Percentiles rank a stretch among this genome's conserved stretches.
Conservation (phyloP, 495 filamentous ascomycete species). For the Hypomontagnella submonticulosa region DNA sequence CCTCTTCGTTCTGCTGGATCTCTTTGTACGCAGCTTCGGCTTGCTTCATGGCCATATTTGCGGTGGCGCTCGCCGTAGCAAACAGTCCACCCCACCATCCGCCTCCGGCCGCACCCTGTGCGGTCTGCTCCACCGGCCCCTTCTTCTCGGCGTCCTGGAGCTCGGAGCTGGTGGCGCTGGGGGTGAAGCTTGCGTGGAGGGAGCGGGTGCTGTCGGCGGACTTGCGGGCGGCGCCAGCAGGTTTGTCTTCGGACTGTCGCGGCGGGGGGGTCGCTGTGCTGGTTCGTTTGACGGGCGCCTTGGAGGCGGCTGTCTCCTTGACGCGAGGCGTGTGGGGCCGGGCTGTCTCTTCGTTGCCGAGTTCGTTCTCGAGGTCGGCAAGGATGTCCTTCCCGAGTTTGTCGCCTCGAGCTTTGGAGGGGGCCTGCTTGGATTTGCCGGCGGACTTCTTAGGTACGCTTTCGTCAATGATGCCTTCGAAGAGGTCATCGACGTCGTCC, state of each 20-base stretch:
- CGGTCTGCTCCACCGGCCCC: constrained; percentile 50
- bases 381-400: constrained; percentile 74
- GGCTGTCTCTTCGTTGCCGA: constrained; percentile 72
- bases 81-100: constrained; percentile 95
- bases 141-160: constrained; percentile 65
- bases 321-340: constrained; percentile 86
- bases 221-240: constrained; percentile 63
- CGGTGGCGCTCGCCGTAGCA: constrained; percentile 68
- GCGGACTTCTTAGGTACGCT: constrained; percentile 54
- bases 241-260: constrained; percentile 65
- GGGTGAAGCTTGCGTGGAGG: constrained; percentile 69
- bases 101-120: constrained; percentile 62
- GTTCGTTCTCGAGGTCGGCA: constrained; percentile 81
- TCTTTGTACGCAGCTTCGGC: constrained; percentile 94
- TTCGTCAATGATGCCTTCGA: constrained; percentile 75
- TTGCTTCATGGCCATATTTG: constrained; percentile 88
- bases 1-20: constrained; percentile 95
- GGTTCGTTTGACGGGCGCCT: constrained; percentile 66
- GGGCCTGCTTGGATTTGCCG: constrained; percentile 58
- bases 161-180: constrained; percentile 62
- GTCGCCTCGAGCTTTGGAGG: constrained; percentile 60
- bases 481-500: constrained; percentile 82
- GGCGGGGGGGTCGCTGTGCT: constrained; percentile 66
- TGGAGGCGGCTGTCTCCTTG: constrained; percentile 66
- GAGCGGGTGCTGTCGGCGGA: constrained; percentile 78